Conservation (phyloP, 768 basidiomycete species). For the Suillus placidus region DNA sequence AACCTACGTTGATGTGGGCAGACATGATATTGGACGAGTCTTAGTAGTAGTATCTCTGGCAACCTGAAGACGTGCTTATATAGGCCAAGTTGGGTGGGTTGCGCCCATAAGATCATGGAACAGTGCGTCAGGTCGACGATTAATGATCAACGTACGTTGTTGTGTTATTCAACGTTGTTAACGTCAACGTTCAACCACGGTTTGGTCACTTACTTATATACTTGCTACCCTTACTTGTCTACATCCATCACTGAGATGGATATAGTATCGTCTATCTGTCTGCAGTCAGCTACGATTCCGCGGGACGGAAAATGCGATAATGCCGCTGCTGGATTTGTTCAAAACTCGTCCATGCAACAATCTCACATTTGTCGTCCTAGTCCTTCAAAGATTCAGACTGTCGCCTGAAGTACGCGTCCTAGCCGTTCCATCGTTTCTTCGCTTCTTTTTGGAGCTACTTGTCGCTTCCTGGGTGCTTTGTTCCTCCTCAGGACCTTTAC, state of each 20-base stretch:
- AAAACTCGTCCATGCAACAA: background rate
- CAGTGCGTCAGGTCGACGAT: slow-evolving; percentile 4
- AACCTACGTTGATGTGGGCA: background rate
- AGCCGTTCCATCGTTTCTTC: background rate
- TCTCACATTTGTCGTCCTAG: background rate
- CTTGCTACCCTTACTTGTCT: background rate
- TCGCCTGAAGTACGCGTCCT: background rate
- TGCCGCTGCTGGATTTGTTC: background rate
- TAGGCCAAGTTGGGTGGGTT: background rate
- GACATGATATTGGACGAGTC: background rate
- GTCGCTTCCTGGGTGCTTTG: background rate
- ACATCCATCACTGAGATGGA: background rate
- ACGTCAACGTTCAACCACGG: no score
- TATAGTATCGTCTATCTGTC: background rate
- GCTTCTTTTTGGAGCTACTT: background rate
- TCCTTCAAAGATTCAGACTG: background rate
- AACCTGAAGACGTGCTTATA: background rate
- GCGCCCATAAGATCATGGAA: background rate
- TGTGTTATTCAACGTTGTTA: no score
- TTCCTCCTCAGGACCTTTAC: slow-evolving; percentile 23
- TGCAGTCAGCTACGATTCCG: background rate
- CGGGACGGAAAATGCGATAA: background rate
- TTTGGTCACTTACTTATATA: background rate
- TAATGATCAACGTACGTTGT: no score
- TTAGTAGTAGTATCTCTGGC: background rate